Base-by-base conservation (phyloP, 2,329 filamentous ascomycete species). In the Xylariaceae sp. region DNA sequence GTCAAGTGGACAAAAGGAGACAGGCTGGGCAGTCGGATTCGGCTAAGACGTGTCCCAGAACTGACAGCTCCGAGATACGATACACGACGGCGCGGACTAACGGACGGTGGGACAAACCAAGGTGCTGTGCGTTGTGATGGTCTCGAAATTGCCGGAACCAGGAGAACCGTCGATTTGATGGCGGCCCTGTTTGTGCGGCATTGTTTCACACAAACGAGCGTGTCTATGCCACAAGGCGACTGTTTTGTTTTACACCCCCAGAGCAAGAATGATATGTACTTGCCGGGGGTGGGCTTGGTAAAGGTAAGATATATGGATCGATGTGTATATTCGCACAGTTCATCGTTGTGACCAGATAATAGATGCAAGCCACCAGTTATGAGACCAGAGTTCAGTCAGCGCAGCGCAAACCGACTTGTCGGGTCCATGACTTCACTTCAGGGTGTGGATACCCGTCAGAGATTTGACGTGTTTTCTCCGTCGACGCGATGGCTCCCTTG, bases 121-220 rank as follows among this genome's bases (percentile, higher is more conserved):
- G 50, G 56, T 44, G 51, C 30, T 50, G 56, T 59, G 47, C 48
- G 45, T 48, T 52, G 55, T 61, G 61, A 63, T 57, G 53, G 54
- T 60, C 55, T 61, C 58, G 49, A 59, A 53, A 56, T 51, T 50
- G 51, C 56, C 57, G 55, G 45, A 58, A 58, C 15, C 51, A 55
- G 58, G 61, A 53, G 58, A 61, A 39, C 49, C 23, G 23, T 30
- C 23, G 23, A 30, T 30, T 18, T 18, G 17, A 18, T 18, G 45
- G 51, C 48, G 18, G 30, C 48, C 52, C 35, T 48, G 61, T 63
- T 58, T 61, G 55, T 50, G 44, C 44, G 52, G 17, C 23, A 18
- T 56, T 44, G 62, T 63, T 63, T 45, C 58, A 64, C 62, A 59
- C 52, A 64, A 55, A 62, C 53, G 39, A 56, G 42, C n/a, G 39